Conservation (phyloP, 2,329 filamentous ascomycete genomes). For the Pseudocercospora vitis region DNA sequence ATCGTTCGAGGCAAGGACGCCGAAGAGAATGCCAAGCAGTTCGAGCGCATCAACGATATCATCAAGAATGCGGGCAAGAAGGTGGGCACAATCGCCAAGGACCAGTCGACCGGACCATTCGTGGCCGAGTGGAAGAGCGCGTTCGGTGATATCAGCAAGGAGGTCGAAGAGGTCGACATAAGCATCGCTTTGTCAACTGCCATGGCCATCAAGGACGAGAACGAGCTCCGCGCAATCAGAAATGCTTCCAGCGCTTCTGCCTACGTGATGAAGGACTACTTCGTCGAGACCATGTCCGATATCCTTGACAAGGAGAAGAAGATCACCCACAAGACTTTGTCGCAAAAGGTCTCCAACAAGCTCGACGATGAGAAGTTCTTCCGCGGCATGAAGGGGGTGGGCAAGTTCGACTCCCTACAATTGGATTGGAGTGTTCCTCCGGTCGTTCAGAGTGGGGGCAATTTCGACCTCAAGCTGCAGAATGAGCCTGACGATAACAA, state of each 20-base stretch:
- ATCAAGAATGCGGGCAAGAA: slow-evolving; percentile 92
- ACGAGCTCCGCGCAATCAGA: slow-evolving; percentile 88
- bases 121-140: slow-evolving; percentile 93
- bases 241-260: slow-evolving; percentile 93
- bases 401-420: slow-evolving; percentile 82
- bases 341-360: slow-evolving; percentile 86
- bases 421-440: slow-evolving; percentile 93
- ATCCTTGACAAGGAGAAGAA: slow-evolving; percentile 96
- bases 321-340: slow-evolving; percentile 82
- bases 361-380: slow-evolving; percentile 94
- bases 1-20: slow-evolving; percentile 88
- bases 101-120: slow-evolving; percentile 81
- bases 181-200: slow-evolving; percentile 77
- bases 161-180: slow-evolving; percentile 85
- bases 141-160: slow-evolving; percentile 75
- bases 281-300: slow-evolving; percentile 96
- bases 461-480: slow-evolving; percentile 83
- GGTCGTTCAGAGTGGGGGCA: slow-evolving; percentile 85
- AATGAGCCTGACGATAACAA: slow-evolving; percentile 75
- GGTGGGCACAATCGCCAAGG: slow-evolving; percentile 82
- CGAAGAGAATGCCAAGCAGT: slow-evolving; percentile 87
- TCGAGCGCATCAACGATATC: slow-evolving; percentile 76
- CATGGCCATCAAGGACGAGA: slow-evolving; percentile 91
- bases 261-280: slow-evolving; percentile 91
- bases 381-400: slow-evolving; percentile 78